phyloP scores from a whole-genome alignment of 129 eudicot genomes.

The Escallonia rubra region DNA sequence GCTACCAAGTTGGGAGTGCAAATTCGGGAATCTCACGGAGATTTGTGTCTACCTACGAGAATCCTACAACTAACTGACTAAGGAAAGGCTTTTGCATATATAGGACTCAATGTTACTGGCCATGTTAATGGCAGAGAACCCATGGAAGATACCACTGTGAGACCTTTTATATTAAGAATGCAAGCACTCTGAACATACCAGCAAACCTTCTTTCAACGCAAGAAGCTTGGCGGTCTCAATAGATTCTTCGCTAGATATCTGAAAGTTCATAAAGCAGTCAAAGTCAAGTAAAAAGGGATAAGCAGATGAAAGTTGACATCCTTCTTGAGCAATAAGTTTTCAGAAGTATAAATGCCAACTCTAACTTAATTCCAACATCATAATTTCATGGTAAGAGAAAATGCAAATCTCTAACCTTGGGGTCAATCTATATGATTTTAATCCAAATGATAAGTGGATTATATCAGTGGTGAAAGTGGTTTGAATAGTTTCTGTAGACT shows the following conservation, averaged over 20 bases:
- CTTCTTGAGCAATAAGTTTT: no score
- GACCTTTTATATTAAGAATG: not conserved
- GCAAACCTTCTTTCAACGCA: slow-evolving; percentile 70
- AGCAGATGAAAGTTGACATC: no score
- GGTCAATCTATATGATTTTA: no score
- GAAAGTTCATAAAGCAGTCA: not conserved
- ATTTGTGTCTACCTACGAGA: not conserved
- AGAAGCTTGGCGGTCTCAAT: slow-evolving; percentile 74
- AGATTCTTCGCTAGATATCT: slow-evolving; percentile 74
- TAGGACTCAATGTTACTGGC: not conserved
- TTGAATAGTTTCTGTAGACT: no score
- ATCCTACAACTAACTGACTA: not conserved
- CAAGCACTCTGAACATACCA: slow-evolving; percentile 37
- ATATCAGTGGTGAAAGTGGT: no score
- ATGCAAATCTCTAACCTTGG: no score
- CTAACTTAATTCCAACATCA: no score
- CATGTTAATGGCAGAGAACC: not conserved
- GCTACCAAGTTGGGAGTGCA: no score
- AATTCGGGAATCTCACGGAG: no score
- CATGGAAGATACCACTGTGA: not conserved
- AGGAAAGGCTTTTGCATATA: not conserved
- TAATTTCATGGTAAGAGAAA: no score
- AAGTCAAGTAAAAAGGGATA: not conserved
- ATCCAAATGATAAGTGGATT: no score
- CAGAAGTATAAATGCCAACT: no score